Evolutionary conservation across 805 yeast genomes (phyloP).

Genomic region (Spathaspora arborariae): DNA sequence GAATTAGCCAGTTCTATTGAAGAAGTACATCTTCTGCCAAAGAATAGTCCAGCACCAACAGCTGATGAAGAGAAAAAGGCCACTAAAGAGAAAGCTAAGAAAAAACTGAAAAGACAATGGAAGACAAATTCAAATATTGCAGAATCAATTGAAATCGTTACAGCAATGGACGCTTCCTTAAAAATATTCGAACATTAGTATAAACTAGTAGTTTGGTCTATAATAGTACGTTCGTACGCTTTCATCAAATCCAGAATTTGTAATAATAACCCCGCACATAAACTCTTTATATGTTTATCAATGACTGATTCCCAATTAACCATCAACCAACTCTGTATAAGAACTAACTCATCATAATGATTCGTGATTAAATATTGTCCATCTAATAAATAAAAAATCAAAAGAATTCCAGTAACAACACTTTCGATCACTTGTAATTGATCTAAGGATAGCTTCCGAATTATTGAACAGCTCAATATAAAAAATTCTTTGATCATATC

Average conservation of each 20-base stretch:
- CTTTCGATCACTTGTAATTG: constrained; percentile 36
- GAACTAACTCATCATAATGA: constrained; percentile 17
- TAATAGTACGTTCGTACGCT: constrained; percentile 24
- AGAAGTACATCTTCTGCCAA: neutral
- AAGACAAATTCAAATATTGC: neutral
- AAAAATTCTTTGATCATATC: constrained; percentile 59
- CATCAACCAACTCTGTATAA: constrained; percentile 25
- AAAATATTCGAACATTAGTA: constrained; percentile 12
- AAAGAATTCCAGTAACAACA: constrained; percentile 32
- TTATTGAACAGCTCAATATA: constrained; percentile 24
- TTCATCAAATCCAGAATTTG: constrained; percentile 20
- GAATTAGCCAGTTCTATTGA: neutral
- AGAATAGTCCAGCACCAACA: neutral
- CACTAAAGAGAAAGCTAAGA: neutral
- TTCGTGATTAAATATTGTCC: constrained; percentile 19
- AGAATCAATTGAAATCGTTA: constrained; percentile 4
- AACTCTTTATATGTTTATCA: constrained; percentile 32
- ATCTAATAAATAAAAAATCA: constrained; percentile 33
- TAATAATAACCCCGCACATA: constrained; percentile 39
- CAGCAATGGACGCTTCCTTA: constrained; percentile 6
- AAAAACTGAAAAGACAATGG: neutral
- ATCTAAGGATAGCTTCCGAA: constrained; percentile 17
- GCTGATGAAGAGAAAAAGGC: neutral
- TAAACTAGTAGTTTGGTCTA: constrained; percentile 27
- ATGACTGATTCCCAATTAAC: constrained; percentile 32